phyloP scores from a whole-genome alignment of 1,139 yeast genomes.

The Pneumocystis wakefieldiae region DNA sequence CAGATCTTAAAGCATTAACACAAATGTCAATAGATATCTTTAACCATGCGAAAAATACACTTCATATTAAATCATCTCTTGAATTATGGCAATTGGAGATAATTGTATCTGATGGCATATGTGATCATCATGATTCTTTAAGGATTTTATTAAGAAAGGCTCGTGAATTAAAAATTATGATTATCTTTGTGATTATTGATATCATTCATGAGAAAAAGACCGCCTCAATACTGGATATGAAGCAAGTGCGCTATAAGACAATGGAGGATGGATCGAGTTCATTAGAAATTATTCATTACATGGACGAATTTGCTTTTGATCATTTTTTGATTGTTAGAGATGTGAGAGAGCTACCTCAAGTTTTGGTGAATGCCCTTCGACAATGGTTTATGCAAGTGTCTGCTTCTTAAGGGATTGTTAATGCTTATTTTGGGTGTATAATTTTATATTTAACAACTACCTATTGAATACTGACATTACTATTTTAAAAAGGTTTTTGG shows the following conservation, averaged over 20 bases:
- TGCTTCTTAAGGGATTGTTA: not conserved
- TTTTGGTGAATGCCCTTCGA: constrained; percentile 74
- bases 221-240: constrained; percentile 75
- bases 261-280: constrained; percentile 56
- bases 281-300: constrained; percentile 64
- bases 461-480: not conserved
- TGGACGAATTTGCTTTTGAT: constrained; percentile 93
- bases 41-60: constrained; percentile 42
- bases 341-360: constrained; percentile 78
- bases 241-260: constrained; percentile 68
- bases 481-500: not conserved
- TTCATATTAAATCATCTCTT: constrained; percentile 20
- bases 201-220: constrained; percentile 63
- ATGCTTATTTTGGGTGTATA: too few relatives aligned
- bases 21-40: constrained; percentile 59
- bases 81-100: constrained; percentile 92
- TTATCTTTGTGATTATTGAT: constrained; percentile 87
- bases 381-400: constrained; percentile 76
- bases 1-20: constrained; percentile 68
- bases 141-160: constrained; percentile 79
- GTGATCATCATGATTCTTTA: constrained; percentile 80
- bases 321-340: constrained; percentile 87
- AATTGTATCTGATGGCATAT: constrained; percentile 87
- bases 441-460: not conserved
- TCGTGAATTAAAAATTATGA: constrained; percentile 81